Percentiles rank a stretch among this genome's conserved stretches.
Evolutionary conservation across 2,329 filamentous ascomycete genomes (phyloP).

Genomic region (Hypoxylon sp.): DNA sequence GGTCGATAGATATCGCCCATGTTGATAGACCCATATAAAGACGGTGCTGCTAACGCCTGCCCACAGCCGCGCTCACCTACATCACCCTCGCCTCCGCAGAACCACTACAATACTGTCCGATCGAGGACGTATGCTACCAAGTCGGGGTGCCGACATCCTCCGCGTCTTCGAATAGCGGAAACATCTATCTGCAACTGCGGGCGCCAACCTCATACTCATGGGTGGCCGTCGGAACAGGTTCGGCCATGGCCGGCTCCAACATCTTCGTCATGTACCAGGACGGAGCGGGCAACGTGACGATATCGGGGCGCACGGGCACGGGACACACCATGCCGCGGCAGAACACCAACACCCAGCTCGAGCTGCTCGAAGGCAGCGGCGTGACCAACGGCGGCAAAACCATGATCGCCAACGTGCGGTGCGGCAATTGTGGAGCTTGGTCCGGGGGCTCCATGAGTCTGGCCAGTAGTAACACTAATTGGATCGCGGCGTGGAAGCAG

Average conservation of each 20-base stretch:
- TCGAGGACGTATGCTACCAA: constrained; percentile 65
- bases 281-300: constrained; percentile 71
- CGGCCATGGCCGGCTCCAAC: constrained; percentile 68
- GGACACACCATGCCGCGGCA: constrained; percentile 64
- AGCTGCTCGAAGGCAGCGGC: constrained; percentile 72
- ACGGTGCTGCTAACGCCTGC: constrained; percentile 17
- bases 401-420: constrained; percentile 73
- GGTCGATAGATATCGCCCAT: not conserved
- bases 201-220: constrained; percentile 68
- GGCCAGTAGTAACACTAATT: constrained; percentile 58
- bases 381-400: constrained; percentile 58
- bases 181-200: constrained; percentile 73
- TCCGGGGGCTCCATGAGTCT: constrained; percentile 60
- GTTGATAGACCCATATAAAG: not conserved
- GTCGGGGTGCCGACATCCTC: constrained; percentile 69
- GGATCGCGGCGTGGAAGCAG: constrained; percentile 70
- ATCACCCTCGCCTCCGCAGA: constrained; percentile 49
- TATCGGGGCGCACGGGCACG: constrained; percentile 68
- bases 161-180: constrained; percentile 64
- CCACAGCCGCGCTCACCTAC: constrained; percentile 45
- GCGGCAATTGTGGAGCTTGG: constrained; percentile 68
- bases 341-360: constrained; percentile 62
- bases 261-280: constrained; percentile 76
- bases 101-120: constrained; percentile 60
- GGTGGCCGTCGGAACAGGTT: constrained; percentile 72